Conservation (phyloP, 768 basidiomycete species). For the Pluteus cervinus region DNA sequence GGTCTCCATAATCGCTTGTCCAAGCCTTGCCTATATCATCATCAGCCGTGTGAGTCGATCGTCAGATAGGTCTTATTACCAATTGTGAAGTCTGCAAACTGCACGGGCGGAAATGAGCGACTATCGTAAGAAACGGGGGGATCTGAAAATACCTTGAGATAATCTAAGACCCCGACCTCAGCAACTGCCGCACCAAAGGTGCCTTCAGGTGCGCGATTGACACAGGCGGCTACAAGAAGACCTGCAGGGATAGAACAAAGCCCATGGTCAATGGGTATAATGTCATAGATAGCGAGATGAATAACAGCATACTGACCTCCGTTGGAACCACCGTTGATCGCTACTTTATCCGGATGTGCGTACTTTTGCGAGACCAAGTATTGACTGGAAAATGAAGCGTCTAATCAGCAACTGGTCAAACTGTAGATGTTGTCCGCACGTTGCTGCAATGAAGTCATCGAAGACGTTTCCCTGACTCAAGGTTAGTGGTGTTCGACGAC, state of each 20-base stretch:
- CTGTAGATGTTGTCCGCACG: slow-evolving; percentile 38
- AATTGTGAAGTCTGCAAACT: slow-evolving; percentile 76
- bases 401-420: background rate
- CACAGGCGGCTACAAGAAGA: slow-evolving; percentile 77
- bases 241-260: slow-evolving; percentile 31
- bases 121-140: slow-evolving; percentile 3
- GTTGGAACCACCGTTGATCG: slow-evolving; percentile 77
- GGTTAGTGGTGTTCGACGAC: slow-evolving; percentile 7
- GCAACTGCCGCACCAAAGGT: slow-evolving; percentile 76
- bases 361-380: slow-evolving; percentile 70
- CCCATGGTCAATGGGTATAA: background rate
- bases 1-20: slow-evolving; percentile 76
- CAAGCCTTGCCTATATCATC: slow-evolving; percentile 54
- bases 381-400: slow-evolving; percentile 34
- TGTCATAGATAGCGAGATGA: slow-evolving; percentile 5
- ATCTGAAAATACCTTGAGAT: slow-evolving; percentile 53
- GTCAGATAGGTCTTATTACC: slow-evolving; percentile 29
- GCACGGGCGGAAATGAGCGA: slow-evolving; percentile 2
- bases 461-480: slow-evolving; percentile 58
- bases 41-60: too few relatives aligned
- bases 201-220: slow-evolving; percentile 70
- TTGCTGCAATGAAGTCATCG: slow-evolving; percentile 78
- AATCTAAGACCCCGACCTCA: slow-evolving; percentile 78
- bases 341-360: slow-evolving; percentile 62
- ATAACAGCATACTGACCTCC: slow-evolving; percentile 44